Evolutionary conservation across 169 alveolate genomes (phyloP).

Genomic region (Theileria annulata): DNA sequence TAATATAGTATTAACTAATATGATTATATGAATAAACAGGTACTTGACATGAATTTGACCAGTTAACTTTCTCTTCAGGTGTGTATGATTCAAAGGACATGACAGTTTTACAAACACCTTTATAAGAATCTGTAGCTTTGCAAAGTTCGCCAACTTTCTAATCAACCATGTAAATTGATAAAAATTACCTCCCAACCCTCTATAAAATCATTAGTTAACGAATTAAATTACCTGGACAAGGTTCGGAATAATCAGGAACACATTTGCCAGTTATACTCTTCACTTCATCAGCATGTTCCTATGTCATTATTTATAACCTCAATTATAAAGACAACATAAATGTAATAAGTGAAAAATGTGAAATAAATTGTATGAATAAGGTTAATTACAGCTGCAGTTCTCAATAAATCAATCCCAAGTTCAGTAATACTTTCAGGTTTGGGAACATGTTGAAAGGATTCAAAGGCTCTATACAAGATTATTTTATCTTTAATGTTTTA

Average conservation of each 20-base stretch:
- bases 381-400: constrained; percentile 37
- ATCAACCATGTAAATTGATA: neutral
- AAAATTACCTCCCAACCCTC: constrained; percentile 55
- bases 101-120: constrained; percentile 39
- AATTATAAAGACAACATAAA: too few species aligned
- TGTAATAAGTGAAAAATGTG: too few species aligned
- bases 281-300: constrained; percentile 29
- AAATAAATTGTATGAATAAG: neutral
- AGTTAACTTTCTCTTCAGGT: constrained; percentile 26
- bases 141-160: constrained; percentile 40
- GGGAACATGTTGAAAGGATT: constrained; percentile 30
- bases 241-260: constrained; percentile 46
- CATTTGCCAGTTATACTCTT: constrained; percentile 46
- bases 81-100: constrained; percentile 16
- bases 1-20: neutral
- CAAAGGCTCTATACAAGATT: constrained; percentile 23
- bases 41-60: constrained; percentile 35
- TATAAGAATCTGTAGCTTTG: constrained; percentile 64
- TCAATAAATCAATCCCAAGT: constrained; percentile 38
- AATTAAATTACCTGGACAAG: constrained; percentile 47
- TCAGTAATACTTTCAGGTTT: constrained; percentile 46
- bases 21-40: too few species aligned
- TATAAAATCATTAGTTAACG: neutral
- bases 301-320: too few species aligned
- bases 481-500: constrained; percentile 3